A percentile compares a stretch with the other conserved stretches of the same genome.
Conservation (phyloP, 352 stramenopile species). For the Pythium insidiosum region DNA sequence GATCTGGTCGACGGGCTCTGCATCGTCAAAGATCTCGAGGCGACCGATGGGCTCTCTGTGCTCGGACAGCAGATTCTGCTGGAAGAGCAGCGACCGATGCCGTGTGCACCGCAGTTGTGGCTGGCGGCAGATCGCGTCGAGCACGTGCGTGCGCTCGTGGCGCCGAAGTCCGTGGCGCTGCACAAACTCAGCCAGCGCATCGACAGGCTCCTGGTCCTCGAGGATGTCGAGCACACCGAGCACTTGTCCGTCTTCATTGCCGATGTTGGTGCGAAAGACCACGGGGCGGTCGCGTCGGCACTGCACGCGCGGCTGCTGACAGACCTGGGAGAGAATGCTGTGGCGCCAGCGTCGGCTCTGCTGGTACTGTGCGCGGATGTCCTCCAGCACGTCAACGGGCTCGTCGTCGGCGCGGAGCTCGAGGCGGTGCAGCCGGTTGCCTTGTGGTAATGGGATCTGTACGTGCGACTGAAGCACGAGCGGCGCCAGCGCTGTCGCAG, state of each 20-base stretch:
- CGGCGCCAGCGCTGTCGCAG: too few relatives aligned
- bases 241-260: slow-evolving; percentile 10
- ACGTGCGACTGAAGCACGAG: too few relatives aligned
- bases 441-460: too few relatives aligned
- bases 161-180: slow-evolving; percentile 20
- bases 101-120: slow-evolving; percentile 29
- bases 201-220: slow-evolving; percentile 39
- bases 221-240: slow-evolving; percentile 41
- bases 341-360: slow-evolving; percentile 9
- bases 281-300: slow-evolving; percentile 31
- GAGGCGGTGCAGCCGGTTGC: slow-evolving; percentile 3
- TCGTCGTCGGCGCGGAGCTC: slow-evolving; percentile 14
- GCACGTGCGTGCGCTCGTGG: slow-evolving; percentile 17
- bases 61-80: slow-evolving; percentile 30
- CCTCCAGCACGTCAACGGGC: slow-evolving; percentile 17
- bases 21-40: slow-evolving; percentile 60
- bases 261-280: slow-evolving; percentile 35
- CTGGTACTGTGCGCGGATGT: slow-evolving; percentile 8
- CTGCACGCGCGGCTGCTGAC: slow-evolving; percentile 13
- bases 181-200: slow-evolving; percentile 38
- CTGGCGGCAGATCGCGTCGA: slow-evolving; percentile 34
- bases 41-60: slow-evolving; percentile 21
- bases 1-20: slow-evolving; percentile 59
- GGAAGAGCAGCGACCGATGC: slow-evolving; percentile 28
- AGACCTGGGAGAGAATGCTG: slow-evolving; percentile 9